Conservation (phyloP, 331 rosid genomes). For the Dryas integrifolia region DNA sequence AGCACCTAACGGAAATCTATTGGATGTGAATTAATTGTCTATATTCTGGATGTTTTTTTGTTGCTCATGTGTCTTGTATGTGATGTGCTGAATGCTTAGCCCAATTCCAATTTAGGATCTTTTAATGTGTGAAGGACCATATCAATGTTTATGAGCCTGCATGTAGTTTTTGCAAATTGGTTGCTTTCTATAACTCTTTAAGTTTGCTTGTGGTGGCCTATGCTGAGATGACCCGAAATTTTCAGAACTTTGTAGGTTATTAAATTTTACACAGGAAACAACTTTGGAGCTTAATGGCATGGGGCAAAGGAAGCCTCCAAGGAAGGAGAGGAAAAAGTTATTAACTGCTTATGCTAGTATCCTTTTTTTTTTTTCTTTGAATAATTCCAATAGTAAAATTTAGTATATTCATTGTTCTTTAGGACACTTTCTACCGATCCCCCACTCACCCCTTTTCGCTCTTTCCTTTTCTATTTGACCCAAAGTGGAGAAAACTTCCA, state of each 20-base stretch:
- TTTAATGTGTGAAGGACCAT: background rate
- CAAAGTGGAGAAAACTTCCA: background rate
- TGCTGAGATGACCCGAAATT: constrained; percentile 27
- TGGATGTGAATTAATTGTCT: constrained; percentile 7
- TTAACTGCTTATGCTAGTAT: constrained; percentile 60
- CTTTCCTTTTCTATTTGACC: background rate
- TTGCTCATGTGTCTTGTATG: constrained; percentile 4
- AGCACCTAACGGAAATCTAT: background rate
- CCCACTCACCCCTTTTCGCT: background rate
- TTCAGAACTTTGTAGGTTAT: constrained; percentile 78
- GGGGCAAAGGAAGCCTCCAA: constrained; percentile 59
- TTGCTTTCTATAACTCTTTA: constrained; percentile 14
- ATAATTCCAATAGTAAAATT: constrained; percentile 12
- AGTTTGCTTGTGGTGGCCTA: constrained; percentile 27
- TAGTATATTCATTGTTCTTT: constrained; percentile 5
- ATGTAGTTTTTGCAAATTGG: background rate
- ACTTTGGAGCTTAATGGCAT: constrained; percentile 50
- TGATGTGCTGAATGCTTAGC: constrained; percentile 1
- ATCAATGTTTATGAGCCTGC: constrained; percentile 9
- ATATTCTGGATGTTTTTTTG: background rate
- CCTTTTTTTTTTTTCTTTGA: constrained; percentile 34
- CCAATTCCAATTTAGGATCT: background rate
- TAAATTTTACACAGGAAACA: constrained; percentile 46
- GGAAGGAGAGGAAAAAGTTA: constrained; percentile 77
- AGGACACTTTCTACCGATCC: constrained; percentile 12